phyloP scores from a whole-genome alignment of 2,329 filamentous ascomycete genomes.

The Pestalotiopsis sp. region DNA sequence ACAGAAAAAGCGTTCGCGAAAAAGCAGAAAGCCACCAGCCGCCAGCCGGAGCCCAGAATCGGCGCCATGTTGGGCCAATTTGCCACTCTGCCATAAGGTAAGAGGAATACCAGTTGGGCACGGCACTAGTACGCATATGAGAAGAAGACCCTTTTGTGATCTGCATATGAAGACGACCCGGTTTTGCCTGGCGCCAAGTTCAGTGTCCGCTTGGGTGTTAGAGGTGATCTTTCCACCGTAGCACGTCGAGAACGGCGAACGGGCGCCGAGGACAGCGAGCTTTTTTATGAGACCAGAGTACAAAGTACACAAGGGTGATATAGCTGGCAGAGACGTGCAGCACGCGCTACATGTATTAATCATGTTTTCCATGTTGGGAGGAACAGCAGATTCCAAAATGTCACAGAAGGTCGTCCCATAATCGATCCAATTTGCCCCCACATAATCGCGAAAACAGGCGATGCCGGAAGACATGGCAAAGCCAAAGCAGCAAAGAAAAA shows the following conservation, averaged over 20 bases:
- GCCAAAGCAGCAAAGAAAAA: not conserved
- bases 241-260: not conserved
- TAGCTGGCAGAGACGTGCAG: not conserved
- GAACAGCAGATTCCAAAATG: not conserved
- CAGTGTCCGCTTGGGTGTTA: not conserved
- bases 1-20: too few relatives aligned
- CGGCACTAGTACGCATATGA: not conserved
- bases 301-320: not conserved
- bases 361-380: not conserved
- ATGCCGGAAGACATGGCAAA: slow-evolving; percentile 8
- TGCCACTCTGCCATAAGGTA: not conserved
- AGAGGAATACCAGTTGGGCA: not conserved
- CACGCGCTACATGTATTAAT: not conserved
- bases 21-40: not conserved
- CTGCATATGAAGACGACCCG: not conserved
- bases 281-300: too few relatives aligned
- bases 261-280: not conserved
- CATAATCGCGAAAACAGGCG: slow-evolving; percentile 2
- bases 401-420: slow-evolving; percentile 5
- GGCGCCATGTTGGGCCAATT: not conserved
- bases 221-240: not conserved
- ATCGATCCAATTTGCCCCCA: slow-evolving; percentile 3
- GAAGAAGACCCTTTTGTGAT: not conserved
- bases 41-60: not conserved
- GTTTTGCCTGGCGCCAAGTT: not conserved